Evolutionary conservation across 139 green algal species (phyloP).

Genomic region (Chlorella sp.): DNA sequence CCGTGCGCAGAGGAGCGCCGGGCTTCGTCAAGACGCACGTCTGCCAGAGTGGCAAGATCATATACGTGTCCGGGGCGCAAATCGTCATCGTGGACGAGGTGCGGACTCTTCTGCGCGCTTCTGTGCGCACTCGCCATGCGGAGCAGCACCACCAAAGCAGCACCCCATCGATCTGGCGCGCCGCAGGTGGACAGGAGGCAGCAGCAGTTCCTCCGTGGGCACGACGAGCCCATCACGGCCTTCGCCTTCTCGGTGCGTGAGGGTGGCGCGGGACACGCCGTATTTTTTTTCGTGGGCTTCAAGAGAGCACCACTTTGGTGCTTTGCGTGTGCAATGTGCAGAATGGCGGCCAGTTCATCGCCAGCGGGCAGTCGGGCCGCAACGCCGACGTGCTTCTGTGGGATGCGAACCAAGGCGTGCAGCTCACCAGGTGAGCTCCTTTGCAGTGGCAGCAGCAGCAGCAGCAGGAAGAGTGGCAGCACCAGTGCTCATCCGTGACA

Average conservation of each 20-base stretch:
- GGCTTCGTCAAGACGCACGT: not conserved
- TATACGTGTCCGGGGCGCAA: not conserved
- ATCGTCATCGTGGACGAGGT: constrained; percentile 1
- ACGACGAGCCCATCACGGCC: not conserved
- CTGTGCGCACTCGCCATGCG: not conserved
- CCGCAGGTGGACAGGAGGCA: not conserved
- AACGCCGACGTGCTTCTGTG: constrained; percentile 48
- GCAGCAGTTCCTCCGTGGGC: not conserved
- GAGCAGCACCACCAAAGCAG: no score
- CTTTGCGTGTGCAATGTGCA: no score
- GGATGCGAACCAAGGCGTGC: not conserved
- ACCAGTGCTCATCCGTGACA: no score
- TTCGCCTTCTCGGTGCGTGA: constrained; percentile 1
- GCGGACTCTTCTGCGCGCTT: not conserved
- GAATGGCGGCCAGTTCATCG: constrained; percentile 22
- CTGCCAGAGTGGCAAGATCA: not conserved
- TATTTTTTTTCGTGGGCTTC: no score
- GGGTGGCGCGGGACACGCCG: no score
- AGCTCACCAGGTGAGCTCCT: not conserved
- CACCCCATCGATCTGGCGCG: no score
- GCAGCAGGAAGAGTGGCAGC: no score
- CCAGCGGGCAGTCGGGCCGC: constrained; percentile 25
- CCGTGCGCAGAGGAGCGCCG: no score
- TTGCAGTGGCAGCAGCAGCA: not conserved
- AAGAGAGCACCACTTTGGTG: no score